These are phyloP conservation scores for Curvularia sp. DNA, from an alignment of 2,329 filamentous ascomycete species.

Conservation along the genomic window DNA sequence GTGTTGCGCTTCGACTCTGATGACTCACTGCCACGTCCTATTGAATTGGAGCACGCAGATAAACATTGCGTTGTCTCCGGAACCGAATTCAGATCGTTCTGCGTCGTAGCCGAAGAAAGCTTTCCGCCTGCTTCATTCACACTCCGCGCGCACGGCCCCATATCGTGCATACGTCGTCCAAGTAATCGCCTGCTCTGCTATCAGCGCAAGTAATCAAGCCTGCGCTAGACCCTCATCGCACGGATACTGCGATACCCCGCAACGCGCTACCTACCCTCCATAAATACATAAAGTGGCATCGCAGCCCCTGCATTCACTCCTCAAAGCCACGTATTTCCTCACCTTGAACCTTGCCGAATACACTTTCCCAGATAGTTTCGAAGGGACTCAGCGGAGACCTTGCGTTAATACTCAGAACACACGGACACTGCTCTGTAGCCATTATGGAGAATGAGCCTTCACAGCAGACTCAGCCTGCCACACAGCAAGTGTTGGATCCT, in stretches of 20 bases:
- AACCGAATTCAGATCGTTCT: neutral
- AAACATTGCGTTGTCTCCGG: neutral
- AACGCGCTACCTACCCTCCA: neutral
- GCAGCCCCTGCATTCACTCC: neutral
- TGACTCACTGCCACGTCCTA: slow-evolving; percentile 23
- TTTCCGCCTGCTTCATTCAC: neutral
- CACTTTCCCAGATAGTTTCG: neutral
- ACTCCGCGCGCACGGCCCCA: slow-evolving; percentile 11
- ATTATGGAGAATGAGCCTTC: slow-evolving; percentile 32
- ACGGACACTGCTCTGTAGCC: neutral
- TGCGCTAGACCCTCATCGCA: slow-evolving; percentile 5
- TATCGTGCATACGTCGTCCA: slow-evolving; percentile 11
- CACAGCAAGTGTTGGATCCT: slow-evolving; percentile 82
- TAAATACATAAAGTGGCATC: slow-evolving; percentile 3
- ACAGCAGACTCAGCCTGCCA: slow-evolving; percentile 67
- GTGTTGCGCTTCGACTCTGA: neutral
- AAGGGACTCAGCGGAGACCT: neutral
- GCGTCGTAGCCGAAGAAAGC: neutral
- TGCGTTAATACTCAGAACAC: neutral
- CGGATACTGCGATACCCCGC: slow-evolving; percentile 6
- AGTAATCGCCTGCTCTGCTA: slow-evolving; percentile 10
- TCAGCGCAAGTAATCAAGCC: slow-evolving; percentile 8
- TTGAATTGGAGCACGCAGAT: slow-evolving; percentile 28
- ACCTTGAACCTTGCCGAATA: neutral
- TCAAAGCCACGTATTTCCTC: neutral